phyloP scores from a whole-genome alignment of 2,329 filamentous ascomycete species.

The Botrytis deweyae region DNA sequence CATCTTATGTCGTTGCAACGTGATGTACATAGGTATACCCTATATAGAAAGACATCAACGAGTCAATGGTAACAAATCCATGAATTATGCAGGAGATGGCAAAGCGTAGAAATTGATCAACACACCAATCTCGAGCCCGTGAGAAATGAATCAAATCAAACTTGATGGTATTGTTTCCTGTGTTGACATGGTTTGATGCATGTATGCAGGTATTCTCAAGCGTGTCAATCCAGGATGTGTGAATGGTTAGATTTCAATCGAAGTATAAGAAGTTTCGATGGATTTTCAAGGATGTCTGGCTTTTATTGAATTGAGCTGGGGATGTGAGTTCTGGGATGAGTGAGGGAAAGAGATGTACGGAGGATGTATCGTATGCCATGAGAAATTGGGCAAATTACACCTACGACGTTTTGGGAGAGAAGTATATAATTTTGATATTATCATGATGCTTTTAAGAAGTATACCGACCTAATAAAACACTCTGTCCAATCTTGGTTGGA shows the following conservation, averaged over 20 bases:
- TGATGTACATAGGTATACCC: not conserved
- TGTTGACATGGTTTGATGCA: conserved; percentile 9
- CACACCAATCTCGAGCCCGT: not conserved
- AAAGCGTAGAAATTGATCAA: not conserved
- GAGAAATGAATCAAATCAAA: not conserved
- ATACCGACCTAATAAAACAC: too few relatives aligned
- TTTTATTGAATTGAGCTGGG: not conserved
- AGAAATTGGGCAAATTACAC: not conserved
- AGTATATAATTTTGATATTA: not conserved
- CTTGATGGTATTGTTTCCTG: conserved; percentile 14
- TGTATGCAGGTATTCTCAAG: conserved; percentile 13
- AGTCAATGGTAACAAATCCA: not conserved
- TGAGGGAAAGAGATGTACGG: not conserved
- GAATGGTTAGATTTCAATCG: conserved; percentile 13
- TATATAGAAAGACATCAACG: not conserved
- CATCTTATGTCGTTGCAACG: not conserved
- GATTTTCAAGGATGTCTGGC: conserved; percentile 12
- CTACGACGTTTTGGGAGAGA: not conserved
- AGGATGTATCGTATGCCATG: too few relatives aligned
- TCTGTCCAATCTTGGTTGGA: not conserved
- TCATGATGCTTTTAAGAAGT: not conserved
- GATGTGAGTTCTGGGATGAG: not conserved
- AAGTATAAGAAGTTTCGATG: conserved; percentile 3
- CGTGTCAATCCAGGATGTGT: conserved; percentile 2
- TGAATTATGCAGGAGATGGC: not conserved